Evolutionary conservation across 2,329 filamentous ascomycete genomes (phyloP), one percentile per base, ranked within the genome.

Genomic region (Phialophora expanda): DNA sequence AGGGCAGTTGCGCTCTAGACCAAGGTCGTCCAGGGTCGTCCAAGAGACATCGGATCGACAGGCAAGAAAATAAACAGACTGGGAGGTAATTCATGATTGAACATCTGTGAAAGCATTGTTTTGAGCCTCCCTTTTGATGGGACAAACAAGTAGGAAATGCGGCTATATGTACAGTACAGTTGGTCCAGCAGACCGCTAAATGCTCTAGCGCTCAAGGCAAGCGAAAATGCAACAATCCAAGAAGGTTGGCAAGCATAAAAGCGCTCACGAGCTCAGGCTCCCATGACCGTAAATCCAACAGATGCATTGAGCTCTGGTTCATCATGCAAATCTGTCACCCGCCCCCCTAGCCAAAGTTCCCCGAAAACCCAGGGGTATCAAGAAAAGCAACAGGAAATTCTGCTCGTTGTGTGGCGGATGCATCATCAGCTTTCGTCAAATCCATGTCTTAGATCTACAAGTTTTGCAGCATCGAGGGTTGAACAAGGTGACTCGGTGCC

Each of bases 381-480:
- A 34, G 28, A 50, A 63, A 66, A 60, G 54, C 44, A 68, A 60
- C 34, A 60, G 11, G 48, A 63, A 54, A 28, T 28, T 56, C 38
- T 62, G 61, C 55, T 61, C 34, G 14, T 44, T 28, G 30, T 54
- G 53, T 56, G 51, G 57, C 54, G 44, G 57, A 61, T 67, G 48
- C 62, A 63, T 69, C 62, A 62, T 60, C 60, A 66, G 65, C 60
- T 66, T 53, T 61, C 54, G 62, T 63, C 62, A 64, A 56, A 63
- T 64, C 55, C 48, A 61, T 54, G 58, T 61, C 58, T 28, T 24
- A 61, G 32, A 24, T 65, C 58, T 67, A 69, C 62, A 69, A 55
- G 63, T 71, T 66, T 64, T 71, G 69, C 66, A 73, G 66, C 70
- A 73, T 69, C 56, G 69, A 70, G 55, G 71, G 69, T 68, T 73